A percentile compares a stretch with the other conserved stretches of the same genome.
phyloP scores from a whole-genome alignment of 495 filamentous ascomycete genomes.

The Tuber umbilicatum region DNA sequence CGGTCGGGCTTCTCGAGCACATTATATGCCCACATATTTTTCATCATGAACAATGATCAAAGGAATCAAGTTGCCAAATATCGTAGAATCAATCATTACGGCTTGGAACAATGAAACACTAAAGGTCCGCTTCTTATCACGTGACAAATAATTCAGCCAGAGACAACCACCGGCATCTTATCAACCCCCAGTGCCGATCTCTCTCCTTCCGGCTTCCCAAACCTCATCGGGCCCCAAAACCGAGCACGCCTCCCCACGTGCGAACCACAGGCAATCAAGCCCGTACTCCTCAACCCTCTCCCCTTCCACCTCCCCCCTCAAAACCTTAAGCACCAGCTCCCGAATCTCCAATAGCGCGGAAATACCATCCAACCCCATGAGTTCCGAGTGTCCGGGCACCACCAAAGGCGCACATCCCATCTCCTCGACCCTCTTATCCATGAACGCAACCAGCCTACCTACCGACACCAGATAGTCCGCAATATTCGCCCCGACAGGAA shows the following conservation, averaged over 20 bases:
- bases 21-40: slow-evolving; percentile 1
- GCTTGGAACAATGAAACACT: background rate
- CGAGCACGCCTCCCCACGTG: background rate
- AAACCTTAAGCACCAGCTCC: slow-evolving; percentile 8
- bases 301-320: slow-evolving; percentile 13
- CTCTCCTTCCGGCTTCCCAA: slow-evolving; percentile 23
- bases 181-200: background rate
- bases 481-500: slow-evolving; percentile 4
- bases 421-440: slow-evolving; percentile 5
- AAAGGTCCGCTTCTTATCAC: background rate
- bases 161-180: background rate
- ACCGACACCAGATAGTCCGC: slow-evolving; percentile 6
- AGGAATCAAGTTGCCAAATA: background rate
- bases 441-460: slow-evolving; percentile 16
- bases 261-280: background rate
- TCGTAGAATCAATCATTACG: background rate
- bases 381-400: slow-evolving; percentile 7
- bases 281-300: background rate
- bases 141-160: background rate
- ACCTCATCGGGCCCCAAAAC: slow-evolving; percentile 18
- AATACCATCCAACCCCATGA: slow-evolving; percentile 11
- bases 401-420: background rate
- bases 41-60: background rate
- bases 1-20: background rate
- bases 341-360: slow-evolving; percentile 5